Evolutionary conservation across 495 filamentous ascomycete species (phyloP).

Genomic region (Trichoderma reesei): DNA sequence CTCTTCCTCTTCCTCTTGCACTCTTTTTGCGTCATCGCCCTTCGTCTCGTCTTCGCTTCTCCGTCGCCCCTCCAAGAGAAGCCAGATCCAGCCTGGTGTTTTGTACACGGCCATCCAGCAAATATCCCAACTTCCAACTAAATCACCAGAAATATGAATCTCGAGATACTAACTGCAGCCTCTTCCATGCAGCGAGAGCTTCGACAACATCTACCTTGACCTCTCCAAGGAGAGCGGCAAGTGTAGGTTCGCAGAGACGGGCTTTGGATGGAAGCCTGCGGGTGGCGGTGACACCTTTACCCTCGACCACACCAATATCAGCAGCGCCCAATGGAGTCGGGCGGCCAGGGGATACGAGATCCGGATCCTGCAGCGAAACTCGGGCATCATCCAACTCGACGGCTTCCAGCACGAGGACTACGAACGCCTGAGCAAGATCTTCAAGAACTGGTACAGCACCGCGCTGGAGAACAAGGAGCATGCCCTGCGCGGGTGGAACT

Average conservation of each 20-base stretch:
- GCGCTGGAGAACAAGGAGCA: slow-evolving; percentile 89
- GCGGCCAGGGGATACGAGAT: slow-evolving; percentile 87
- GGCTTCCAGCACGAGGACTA: slow-evolving; percentile 93
- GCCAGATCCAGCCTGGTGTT: not conserved
- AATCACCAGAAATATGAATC: not conserved
- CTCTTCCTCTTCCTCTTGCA: not conserved
- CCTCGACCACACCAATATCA: slow-evolving; percentile 71
- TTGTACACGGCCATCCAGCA: not conserved
- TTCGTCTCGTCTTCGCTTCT: not conserved
- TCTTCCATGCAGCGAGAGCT: slow-evolving; percentile 55
- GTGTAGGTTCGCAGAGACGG: slow-evolving; percentile 86
- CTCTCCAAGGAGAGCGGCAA: slow-evolving; percentile 82
- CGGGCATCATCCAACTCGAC: slow-evolving; percentile 77
- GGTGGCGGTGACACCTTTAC: slow-evolving; percentile 86
- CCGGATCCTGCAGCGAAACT: slow-evolving; percentile 74
- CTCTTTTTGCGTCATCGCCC: not conserved
- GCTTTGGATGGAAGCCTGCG: slow-evolving; percentile 87
- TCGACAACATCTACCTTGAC: slow-evolving; percentile 93
- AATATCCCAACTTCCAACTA: not conserved
- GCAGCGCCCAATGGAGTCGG: slow-evolving; percentile 86
- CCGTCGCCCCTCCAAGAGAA: not conserved
- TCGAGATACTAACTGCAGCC: slow-evolving; percentile 5
- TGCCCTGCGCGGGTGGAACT: slow-evolving; percentile 95
- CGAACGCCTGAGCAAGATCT: slow-evolving; percentile 77
- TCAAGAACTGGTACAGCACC: slow-evolving; percentile 94